Percentiles rank a stretch among this genome's conserved stretches.
These are phyloP conservation scores for Shiraia sp. DNA, from an alignment of 2,329 filamentous ascomycete species.

Conservation along the genomic window DNA sequence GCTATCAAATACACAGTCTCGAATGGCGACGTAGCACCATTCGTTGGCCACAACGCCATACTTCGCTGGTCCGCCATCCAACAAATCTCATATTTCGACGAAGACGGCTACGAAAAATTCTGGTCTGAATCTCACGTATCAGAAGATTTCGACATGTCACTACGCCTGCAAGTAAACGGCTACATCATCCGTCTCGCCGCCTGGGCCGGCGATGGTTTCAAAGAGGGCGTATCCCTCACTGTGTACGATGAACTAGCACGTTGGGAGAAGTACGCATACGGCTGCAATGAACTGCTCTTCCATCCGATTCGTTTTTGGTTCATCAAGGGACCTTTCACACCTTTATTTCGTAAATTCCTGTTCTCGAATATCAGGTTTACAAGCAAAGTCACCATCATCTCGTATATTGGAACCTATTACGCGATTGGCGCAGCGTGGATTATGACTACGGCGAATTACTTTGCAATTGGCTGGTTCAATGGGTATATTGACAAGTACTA, in stretches of 20 bases:
- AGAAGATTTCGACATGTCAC: slow-evolving; percentile 76
- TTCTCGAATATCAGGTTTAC: slow-evolving; percentile 64
- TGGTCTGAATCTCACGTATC: slow-evolving; percentile 79
- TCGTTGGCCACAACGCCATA: slow-evolving; percentile 78
- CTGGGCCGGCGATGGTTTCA: slow-evolving; percentile 71
- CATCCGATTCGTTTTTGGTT: slow-evolving; percentile 67
- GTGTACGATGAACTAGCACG: slow-evolving; percentile 73
- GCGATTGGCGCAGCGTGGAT: slow-evolving; percentile 70
- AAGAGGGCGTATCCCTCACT: slow-evolving; percentile 73
- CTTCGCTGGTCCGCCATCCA: slow-evolving; percentile 70
- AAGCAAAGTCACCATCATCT: slow-evolving; percentile 72
- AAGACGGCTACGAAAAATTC: slow-evolving; percentile 60
- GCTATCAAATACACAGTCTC: slow-evolving; percentile 72
- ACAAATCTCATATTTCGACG: slow-evolving; percentile 53
- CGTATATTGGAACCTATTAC: slow-evolving; percentile 73
- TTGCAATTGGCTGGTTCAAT: slow-evolving; percentile 72
- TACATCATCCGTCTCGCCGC: slow-evolving; percentile 71
- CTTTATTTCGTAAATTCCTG: slow-evolving; percentile 65
- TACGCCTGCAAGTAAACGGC: slow-evolving; percentile 71
- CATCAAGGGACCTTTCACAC: slow-evolving; percentile 65
- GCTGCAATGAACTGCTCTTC: slow-evolving; percentile 74
- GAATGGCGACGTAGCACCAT: slow-evolving; percentile 73
- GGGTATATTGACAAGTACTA: slow-evolving; percentile 80
- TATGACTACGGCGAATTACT: slow-evolving; percentile 70
- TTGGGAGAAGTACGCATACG: slow-evolving; percentile 74